Base-by-base conservation (phyloP, 1,284 basidiomycete species). In the Leccinum solheimii region DNA sequence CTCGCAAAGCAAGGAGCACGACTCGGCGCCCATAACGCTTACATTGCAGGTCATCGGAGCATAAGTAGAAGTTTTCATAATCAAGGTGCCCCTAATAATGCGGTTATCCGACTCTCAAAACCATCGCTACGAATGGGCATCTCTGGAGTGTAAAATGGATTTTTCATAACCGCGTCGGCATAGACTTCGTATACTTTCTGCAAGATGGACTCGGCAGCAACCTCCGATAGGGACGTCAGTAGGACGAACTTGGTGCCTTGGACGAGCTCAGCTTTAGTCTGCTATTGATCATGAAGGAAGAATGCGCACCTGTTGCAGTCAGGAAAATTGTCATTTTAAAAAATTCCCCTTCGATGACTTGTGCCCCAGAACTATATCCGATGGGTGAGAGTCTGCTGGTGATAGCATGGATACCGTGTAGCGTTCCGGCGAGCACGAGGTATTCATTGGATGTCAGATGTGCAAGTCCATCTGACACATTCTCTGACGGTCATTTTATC, bases 331-430 rank as follows among this genome's bases (percentile, higher is more conserved):
- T 90, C 79, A 97, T 87, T 74, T 94, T 95, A 79, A 97, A 95
- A 0, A 89, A 86, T 72, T 99, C 97, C 11, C 92, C 94, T 73
- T 98, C 97, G 62, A 99, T 94, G 32, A 92, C 89, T 75, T 98
- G 92, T 9, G 93, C 90, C 16, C 97, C 97, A 14, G 91, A 93
- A 70, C 91, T 91, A 34, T 83, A 76, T 1, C 90, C 90, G 3
- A 85, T 86, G 0, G 97, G 97, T 3, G 92, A 94, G 50, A 99
- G 82, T 48, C 94, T 87, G 64, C 92, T 91, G 0, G 97, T 98
- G 70, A 99, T 99, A 13, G 97, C 97, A 72, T 99, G 97, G 50
- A 99, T 97, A 57, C 97, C 96, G 69, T 99, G 97, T 57, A 99
- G 79, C 8, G 97, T 99, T 55, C 97, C 97, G 2, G 97, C 97